Conservation (phyloP, 2,329 filamentous ascomycete species). For the Stagonosporopsis rhizophila region DNA sequence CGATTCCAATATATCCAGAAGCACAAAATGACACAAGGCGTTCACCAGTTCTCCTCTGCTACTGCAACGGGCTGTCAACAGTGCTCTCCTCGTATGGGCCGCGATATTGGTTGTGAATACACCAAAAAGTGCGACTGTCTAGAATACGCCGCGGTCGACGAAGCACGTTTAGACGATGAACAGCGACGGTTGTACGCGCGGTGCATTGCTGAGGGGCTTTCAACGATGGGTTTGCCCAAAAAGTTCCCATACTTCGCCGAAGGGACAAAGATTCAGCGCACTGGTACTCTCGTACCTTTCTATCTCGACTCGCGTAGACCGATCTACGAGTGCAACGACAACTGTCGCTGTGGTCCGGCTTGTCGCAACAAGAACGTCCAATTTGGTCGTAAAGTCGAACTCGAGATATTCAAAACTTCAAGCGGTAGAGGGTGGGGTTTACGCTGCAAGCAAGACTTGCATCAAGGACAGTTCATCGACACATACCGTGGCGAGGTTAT, state of each 20-base stretch:
- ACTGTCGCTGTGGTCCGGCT: slow-evolving; percentile 67
- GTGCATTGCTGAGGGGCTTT: slow-evolving; percentile 26
- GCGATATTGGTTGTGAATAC: slow-evolving; percentile 67
- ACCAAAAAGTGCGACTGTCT: slow-evolving; percentile 70
- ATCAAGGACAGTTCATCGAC: slow-evolving; percentile 79
- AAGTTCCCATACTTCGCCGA: slow-evolving; percentile 67
- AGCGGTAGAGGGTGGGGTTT: slow-evolving; percentile 79
- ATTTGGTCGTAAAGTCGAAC: slow-evolving; percentile 70
- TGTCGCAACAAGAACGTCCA: slow-evolving; percentile 82
- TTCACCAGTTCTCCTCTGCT: slow-evolving; percentile 65
- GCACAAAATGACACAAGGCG: slow-evolving; percentile 64
- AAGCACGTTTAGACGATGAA: slow-evolving; percentile 43
- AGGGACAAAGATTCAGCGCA: slow-evolving; percentile 35
- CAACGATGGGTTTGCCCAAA: slow-evolving; percentile 52
- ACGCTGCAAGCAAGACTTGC: slow-evolving; percentile 68
- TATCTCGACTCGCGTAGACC: slow-evolving; percentile 55
- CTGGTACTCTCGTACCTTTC: slow-evolving; percentile 47
- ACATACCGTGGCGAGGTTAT: slow-evolving; percentile 72
- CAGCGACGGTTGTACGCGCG: slow-evolving; percentile 31
- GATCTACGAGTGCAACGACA: slow-evolving; percentile 82
- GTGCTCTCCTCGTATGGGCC: slow-evolving; percentile 65
- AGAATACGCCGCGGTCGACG: slow-evolving; percentile 63
- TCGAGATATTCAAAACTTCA: slow-evolving; percentile 78
- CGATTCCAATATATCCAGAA: slow-evolving; percentile 73
- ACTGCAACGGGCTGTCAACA: slow-evolving; percentile 72